Percentiles rank a stretch among this genome's conserved stretches.
These are phyloP conservation scores for Candolleomyces aberdarensis DNA, from an alignment of 768 basidiomycete species.

Conservation along the genomic window DNA sequence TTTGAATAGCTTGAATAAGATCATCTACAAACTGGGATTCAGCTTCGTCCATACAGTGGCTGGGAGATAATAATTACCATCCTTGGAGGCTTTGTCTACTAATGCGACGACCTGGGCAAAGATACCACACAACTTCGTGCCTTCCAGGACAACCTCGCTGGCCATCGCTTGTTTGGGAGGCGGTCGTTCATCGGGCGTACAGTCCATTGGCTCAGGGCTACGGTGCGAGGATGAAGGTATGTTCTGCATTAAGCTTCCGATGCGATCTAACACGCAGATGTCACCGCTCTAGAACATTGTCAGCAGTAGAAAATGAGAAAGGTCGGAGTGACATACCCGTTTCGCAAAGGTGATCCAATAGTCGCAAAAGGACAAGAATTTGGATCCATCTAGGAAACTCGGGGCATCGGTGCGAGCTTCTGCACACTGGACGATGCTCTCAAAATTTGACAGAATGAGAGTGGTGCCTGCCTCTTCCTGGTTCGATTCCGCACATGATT, in stretches of 20 bases:
- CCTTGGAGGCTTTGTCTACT: conserved; percentile 3
- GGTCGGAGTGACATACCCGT: conserved; percentile 34
- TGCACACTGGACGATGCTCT: conserved; percentile 38
- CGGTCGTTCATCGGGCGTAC: neutral
- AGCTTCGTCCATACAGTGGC: no score
- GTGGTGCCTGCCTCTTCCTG: conserved; percentile 29
- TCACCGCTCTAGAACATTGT: conserved; percentile 40
- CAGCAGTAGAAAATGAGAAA: neutral
- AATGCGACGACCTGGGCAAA: conserved; percentile 44
- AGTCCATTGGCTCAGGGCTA: neutral
- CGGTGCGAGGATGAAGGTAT: conserved; percentile 14
- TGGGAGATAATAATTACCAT: no score
- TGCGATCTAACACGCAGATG: conserved; percentile 42
- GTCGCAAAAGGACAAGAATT: conserved; percentile 66
- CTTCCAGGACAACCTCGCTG: conserved; percentile 26
- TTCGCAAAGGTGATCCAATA: conserved; percentile 69
- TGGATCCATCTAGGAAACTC: conserved; percentile 45
- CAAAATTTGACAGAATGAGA: conserved; percentile 41
- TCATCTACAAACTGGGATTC: neutral
- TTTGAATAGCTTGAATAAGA: conserved; percentile 4
- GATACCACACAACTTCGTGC: conserved; percentile 36
- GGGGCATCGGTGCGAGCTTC: conserved; percentile 32
- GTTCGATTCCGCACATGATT: conserved; percentile 15
- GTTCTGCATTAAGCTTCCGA: conserved; percentile 38
- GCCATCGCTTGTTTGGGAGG: neutral